Evolutionary conservation across 345 rosid species (phyloP).

Genomic region (Alliaria petiolata): DNA sequence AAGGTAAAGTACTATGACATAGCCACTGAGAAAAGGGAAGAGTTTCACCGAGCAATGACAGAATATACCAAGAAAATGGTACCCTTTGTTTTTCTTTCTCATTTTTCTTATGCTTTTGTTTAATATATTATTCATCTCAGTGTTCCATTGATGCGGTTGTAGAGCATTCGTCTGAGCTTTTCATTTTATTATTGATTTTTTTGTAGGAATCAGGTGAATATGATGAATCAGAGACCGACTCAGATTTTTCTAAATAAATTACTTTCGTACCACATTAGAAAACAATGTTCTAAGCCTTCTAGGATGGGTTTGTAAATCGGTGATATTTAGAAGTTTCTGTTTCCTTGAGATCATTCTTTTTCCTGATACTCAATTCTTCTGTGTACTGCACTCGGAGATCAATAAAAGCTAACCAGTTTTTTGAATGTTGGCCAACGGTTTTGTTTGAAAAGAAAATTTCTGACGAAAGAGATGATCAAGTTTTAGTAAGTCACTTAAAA

Average conservation of each 20-base stretch:
- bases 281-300: constrained; percentile 15
- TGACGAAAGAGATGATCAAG: background rate
- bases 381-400: background rate
- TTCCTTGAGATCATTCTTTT: background rate
- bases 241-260: constrained; percentile 54
- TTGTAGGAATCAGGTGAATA: constrained; percentile 70
- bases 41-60: constrained; percentile 71
- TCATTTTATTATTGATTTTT: background rate
- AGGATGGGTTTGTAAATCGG: constrained; percentile 15
- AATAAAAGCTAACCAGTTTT: constrained; percentile 18
- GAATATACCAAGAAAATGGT: constrained; percentile 74
- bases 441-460: background rate
- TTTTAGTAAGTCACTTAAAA: background rate
- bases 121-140: background rate
- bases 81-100: background rate
- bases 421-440: background rate
- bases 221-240: constrained; percentile 57
- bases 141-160: background rate
- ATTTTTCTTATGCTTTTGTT: background rate
- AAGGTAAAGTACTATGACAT: constrained; percentile 91
- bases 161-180: background rate
- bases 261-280: constrained; percentile 15
- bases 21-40: constrained; percentile 84
- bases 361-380: constrained; percentile 9
- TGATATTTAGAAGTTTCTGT: constrained; percentile 6